Evolutionary conservation across 1,284 basidiomycete species (phyloP), one percentile per base, ranked within the genome.

Genomic region (Malassezia yamatoensis): DNA sequence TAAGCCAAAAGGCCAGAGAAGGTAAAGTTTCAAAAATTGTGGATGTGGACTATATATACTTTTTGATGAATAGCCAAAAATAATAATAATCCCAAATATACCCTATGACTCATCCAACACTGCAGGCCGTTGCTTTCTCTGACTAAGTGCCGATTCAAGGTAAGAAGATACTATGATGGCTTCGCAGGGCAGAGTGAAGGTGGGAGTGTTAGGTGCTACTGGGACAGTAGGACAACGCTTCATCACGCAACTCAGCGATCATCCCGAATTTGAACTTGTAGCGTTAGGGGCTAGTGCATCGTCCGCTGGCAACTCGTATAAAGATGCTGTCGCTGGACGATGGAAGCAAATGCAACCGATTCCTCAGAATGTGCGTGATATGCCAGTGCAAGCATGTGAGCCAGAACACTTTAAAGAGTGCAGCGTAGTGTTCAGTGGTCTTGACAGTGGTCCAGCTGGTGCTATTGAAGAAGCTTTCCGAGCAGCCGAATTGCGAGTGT

Each of bases 191-290:
- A 75, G 80, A 68, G 77, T 90, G 78, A 86, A 87, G 64, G 90
- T 98, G 63, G 93, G 89, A 63, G 80, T 99, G 57, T 82, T 98
- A 16, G 93, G 93, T 46, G 94, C 94, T 5, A 99, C 94, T 0
- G 94, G 91, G 18, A 73, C 70, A 11, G 73, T 75, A 6, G 70
- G 74, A 7, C 74, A 76, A 57, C 68, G 75, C 41, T 98, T 98
- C 77, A 89, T 98, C 76, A 81, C 85, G 55, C 84, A 96, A 54
- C 85, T 99, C 46, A 80, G 87, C 7, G 75, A 79, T 11, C 94
- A 99, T 75, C 90, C 93, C 0, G 93, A 87, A 82, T 96, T 99
- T 77, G 79, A 81, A 60, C 81, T 96, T 61, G 84, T 86, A 72
- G 85, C 83, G 0, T 81, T 99, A 39, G 94, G 93, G 36, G 94